Percentiles rank a stretch among this genome's conserved stretches.
phyloP scores from a whole-genome alignment of 768 basidiomycete genomes.

The Mycena crocata region DNA sequence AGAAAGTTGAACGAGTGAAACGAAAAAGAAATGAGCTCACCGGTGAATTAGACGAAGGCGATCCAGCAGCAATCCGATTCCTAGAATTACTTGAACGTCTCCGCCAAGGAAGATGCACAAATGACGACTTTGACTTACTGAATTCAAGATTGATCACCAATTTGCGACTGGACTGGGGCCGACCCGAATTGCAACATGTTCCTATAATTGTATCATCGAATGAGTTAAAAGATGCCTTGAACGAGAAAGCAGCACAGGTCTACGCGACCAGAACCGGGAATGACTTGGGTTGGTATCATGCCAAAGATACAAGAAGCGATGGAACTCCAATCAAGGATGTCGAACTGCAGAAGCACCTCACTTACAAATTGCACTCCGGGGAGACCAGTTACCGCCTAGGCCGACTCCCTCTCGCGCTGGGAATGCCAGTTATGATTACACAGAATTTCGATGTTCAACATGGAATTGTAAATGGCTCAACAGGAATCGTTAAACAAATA shows the following conservation, averaged over 20 bases:
- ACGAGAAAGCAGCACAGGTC: background rate
- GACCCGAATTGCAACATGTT: too few species aligned
- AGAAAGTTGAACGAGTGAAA: too few species aligned
- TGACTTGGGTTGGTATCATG: background rate
- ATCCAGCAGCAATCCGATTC: too few species aligned
- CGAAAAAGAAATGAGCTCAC: too few species aligned
- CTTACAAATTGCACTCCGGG: background rate
- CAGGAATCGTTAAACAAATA: constrained; percentile 40
- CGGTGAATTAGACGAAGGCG: too few species aligned
- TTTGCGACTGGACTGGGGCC: too few species aligned
- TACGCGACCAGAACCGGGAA: background rate
- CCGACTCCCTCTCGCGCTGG: background rate
- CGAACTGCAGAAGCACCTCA: background rate
- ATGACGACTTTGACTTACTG: too few species aligned
- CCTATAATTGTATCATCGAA: background rate
- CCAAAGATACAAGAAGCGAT: background rate
- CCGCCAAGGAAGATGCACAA: too few species aligned
- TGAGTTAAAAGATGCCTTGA: background rate
- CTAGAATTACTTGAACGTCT: too few species aligned
- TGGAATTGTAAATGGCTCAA: constrained; percentile 48
- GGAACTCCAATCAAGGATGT: background rate
- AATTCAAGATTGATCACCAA: too few species aligned
- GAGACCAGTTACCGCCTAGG: background rate
- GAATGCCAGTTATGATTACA: background rate
- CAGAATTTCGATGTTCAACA: background rate